Evolutionary conservation across 2,329 filamentous ascomycete species (phyloP).

Genomic region (Exophiala bonariae): DNA sequence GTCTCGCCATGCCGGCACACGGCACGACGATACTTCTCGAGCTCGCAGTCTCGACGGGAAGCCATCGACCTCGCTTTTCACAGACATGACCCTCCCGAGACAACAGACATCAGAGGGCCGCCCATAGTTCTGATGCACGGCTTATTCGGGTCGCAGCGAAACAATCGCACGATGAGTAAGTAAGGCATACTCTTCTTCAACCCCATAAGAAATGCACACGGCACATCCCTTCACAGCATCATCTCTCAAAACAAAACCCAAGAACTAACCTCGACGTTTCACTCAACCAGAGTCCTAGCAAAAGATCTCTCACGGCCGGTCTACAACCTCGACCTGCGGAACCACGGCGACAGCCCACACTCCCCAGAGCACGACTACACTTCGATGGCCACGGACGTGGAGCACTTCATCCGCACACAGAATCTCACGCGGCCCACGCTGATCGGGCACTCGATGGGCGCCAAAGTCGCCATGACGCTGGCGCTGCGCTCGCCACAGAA

Average conservation of each 20-base stretch:
- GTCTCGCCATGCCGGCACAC: too few species aligned
- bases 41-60: conserved; percentile 6
- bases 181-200: conserved; percentile 46
- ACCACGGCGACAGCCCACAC: conserved; percentile 90
- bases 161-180: conserved; percentile 94
- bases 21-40: conserved; percentile 19
- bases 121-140: conserved; percentile 90
- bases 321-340: conserved; percentile 85
- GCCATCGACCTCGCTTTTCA: conserved; percentile 26
- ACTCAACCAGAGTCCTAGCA: conserved; percentile 65
- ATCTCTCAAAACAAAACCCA: neutral
- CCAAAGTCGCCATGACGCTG: conserved; percentile 87
- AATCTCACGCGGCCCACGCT: conserved; percentile 67
- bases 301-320: conserved; percentile 77
- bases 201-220: too few species aligned
- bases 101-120: conserved; percentile 32
- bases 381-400: conserved; percentile 80
- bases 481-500: conserved; percentile 69
- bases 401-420: conserved; percentile 73
- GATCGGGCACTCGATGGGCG: conserved; percentile 96
- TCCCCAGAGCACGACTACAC: conserved; percentile 73
- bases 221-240: conserved; percentile 9
- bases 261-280: neutral
- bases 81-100: conserved; percentile 24
- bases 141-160: conserved; percentile 82